Evolutionary conservation across 306 rosid species (phyloP).

Genomic region (Acacia confusa): DNA sequence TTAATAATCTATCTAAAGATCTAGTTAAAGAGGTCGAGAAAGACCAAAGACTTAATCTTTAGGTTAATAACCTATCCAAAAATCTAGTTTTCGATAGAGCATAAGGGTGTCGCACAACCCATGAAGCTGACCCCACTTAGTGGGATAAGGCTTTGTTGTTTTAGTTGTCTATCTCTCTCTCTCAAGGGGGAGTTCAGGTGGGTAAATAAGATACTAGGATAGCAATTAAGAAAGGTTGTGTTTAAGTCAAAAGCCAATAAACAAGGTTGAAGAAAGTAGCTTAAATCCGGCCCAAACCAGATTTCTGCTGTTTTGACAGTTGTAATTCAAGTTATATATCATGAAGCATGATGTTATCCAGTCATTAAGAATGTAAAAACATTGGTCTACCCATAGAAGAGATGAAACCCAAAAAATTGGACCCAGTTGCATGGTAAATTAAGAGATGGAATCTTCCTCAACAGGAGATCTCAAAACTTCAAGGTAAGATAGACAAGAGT

Average conservation of each 20-base stretch:
- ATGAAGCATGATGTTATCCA: background rate
- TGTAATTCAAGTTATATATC: background rate
- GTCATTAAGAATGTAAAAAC: background rate
- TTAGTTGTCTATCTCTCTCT: background rate
- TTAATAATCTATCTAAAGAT: no score
- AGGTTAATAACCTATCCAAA: no score
- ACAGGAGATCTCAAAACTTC: background rate
- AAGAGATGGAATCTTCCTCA: background rate
- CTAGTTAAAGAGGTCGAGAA: no score
- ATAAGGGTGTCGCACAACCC: no score
- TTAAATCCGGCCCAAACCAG: background rate
- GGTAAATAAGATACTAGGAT: background rate
- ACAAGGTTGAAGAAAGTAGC: background rate
- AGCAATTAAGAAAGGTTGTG: conserved; percentile 1
- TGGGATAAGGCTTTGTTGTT: no score
- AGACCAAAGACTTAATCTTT: no score
- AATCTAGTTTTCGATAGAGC: no score
- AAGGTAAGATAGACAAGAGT: background rate
- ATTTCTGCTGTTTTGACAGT: background rate
- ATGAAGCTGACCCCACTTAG: no score
- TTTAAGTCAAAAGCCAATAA: background rate
- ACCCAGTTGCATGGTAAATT: background rate
- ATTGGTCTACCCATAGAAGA: background rate
- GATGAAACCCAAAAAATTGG: background rate
- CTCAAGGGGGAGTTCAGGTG: background rate